These are phyloP conservation scores for Obelidium mucronatum DNA, from an alignment of 192 early-diverging fungal species.

Conservation along the genomic window DNA sequence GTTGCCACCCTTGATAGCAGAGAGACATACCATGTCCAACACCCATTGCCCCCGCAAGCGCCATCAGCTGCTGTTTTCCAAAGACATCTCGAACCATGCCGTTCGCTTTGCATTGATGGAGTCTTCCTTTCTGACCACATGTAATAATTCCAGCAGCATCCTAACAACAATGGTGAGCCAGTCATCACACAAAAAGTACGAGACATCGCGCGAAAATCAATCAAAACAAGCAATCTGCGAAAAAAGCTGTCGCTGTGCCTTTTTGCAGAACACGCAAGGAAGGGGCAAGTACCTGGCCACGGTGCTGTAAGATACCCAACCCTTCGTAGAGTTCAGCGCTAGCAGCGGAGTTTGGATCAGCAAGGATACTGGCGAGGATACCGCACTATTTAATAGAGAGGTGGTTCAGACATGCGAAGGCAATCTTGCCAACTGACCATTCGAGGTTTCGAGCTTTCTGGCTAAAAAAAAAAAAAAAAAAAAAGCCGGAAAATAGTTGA, in stretches of 20 bases:
- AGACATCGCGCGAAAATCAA: no score
- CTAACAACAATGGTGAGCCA: conserved; percentile 57
- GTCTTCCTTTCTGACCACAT: conserved; percentile 92
- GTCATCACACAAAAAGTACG: no score
- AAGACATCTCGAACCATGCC: conserved; percentile 99
- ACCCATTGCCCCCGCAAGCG: conserved; percentile 87
- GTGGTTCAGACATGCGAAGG: background rate
- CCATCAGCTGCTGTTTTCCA: conserved; percentile 75
- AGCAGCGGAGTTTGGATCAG: conserved; percentile 51
- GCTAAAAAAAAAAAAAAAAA: conserved; percentile 15
- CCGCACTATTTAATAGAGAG: conserved; percentile 29
- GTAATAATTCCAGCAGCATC: conserved; percentile 99
- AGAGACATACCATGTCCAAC: conserved; percentile 90
- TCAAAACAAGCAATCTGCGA: no score
- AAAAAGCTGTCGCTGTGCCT: no score
- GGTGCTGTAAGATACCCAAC: conserved; percentile 94
- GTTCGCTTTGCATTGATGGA: conserved; percentile 99
- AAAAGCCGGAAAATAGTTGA: no score
- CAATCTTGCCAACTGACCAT: background rate
- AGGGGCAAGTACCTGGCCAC: conserved; percentile 84
- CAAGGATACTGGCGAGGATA: conserved; percentile 37
- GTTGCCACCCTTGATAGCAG: no score
- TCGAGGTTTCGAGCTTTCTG: background rate
- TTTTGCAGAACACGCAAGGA: background rate
- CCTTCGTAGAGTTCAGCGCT: conserved; percentile 93